Percentiles rank a stretch among this genome's conserved stretches.
These are phyloP conservation scores for Tolypocladium paradoxum DNA, from an alignment of 2,329 filamentous ascomycete species.

Conservation along the genomic window DNA sequence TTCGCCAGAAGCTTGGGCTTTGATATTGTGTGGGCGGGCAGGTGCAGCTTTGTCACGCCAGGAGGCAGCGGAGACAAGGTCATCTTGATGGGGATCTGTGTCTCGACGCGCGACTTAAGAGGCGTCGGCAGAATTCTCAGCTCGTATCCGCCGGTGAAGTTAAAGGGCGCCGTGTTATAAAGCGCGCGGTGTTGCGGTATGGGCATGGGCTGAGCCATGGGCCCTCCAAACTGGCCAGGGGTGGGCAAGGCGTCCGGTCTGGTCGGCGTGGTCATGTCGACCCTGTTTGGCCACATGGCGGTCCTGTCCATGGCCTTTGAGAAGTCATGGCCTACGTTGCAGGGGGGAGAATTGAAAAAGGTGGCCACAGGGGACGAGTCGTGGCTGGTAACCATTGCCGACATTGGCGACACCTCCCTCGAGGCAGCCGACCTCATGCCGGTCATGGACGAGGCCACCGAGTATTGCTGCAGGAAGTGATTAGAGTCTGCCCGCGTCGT, in stretches of 20 bases:
- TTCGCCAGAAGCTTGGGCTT: slow-evolving; percentile 87
- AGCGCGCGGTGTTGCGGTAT: slow-evolving; percentile 20
- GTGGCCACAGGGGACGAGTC: slow-evolving; percentile 36
- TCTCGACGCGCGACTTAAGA: slow-evolving; percentile 86
- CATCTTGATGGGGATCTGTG: slow-evolving; percentile 83
- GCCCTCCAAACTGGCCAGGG: slow-evolving; percentile 13
- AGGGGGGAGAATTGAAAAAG: slow-evolving; percentile 37
- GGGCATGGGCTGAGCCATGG: slow-evolving; percentile 13
- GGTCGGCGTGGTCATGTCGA: slow-evolving; percentile 13
- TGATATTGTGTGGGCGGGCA: slow-evolving; percentile 84
- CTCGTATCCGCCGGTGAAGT: slow-evolving; percentile 24
- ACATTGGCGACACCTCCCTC: slow-evolving; percentile 44
- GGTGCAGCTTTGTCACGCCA: slow-evolving; percentile 68
- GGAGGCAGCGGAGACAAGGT: slow-evolving; percentile 64
- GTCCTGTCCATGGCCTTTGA: slow-evolving; percentile 19
- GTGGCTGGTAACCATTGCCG: slow-evolving; percentile 39
- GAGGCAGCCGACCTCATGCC: slow-evolving; percentile 35
- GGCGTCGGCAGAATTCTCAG: slow-evolving; percentile 57
- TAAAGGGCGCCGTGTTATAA: slow-evolving; percentile 14
- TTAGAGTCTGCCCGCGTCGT: slow-evolving; percentile 3
- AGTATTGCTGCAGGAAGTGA: slow-evolving; percentile 36
- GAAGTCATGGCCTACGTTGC: slow-evolving; percentile 28
- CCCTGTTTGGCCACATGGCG: slow-evolving; percentile 24
- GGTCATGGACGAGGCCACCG: slow-evolving; percentile 38
- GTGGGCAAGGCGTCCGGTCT: slow-evolving; percentile 13